These are phyloP conservation scores for Fusarium penzigii DNA, from an alignment of 2,329 filamentous ascomycete species.

Conservation along the genomic window DNA sequence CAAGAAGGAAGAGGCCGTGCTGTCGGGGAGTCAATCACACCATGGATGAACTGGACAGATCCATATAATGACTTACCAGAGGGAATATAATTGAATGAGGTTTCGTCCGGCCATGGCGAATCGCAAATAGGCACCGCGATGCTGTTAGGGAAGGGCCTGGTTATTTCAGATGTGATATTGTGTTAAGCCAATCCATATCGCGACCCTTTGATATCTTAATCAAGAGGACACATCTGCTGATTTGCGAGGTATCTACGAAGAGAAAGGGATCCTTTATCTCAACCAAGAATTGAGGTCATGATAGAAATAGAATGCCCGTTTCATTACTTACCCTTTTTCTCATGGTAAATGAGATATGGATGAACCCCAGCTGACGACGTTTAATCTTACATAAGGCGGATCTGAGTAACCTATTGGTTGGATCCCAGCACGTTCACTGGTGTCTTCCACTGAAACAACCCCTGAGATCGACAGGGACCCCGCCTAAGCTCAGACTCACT, in stretches of 20 bases:
- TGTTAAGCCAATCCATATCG: neutral
- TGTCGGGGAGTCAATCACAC: constrained; percentile 20
- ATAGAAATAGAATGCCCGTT: neutral
- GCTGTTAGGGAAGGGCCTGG: constrained; percentile 5
- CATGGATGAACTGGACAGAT: neutral
- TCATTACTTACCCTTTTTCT: too few relatives aligned
- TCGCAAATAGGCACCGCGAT: constrained; percentile 7
- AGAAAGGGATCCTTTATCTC: neutral
- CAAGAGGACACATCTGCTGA: neutral
- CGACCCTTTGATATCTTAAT: too few relatives aligned
- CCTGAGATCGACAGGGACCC: neutral
- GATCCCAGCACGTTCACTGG: neutral
- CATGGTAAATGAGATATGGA: too few relatives aligned
- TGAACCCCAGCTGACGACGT: neutral
- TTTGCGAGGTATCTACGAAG: neutral
- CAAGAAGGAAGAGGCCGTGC: constrained; percentile 49
- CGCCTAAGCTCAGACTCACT: neutral
- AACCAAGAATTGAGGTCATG: neutral
- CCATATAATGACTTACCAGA: constrained; percentile 18
- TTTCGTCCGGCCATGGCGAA: constrained; percentile 22
- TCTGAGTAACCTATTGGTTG: neutral
- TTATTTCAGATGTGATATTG: neutral
- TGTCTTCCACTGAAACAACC: neutral
- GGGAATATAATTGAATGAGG: constrained; percentile 25
- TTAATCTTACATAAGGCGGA: neutral